phyloP scores from a whole-genome alignment of 2,329 filamentous ascomycete species.

The Microsporum canis region DNA sequence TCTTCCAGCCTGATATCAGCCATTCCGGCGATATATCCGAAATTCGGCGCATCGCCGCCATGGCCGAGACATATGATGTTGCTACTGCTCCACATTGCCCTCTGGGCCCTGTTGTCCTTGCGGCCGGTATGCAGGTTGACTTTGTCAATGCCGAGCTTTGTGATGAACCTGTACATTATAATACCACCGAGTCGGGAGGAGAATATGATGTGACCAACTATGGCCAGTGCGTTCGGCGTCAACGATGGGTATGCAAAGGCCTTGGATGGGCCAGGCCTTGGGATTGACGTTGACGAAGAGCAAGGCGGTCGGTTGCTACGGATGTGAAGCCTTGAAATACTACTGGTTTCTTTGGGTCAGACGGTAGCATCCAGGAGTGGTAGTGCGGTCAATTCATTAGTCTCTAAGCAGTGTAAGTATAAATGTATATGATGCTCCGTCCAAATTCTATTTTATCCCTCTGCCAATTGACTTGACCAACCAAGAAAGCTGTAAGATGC shows the following conservation, averaged over 20 bases:
- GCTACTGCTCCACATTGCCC: slow-evolving; percentile 64
- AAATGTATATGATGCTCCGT: neutral
- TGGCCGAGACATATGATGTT: slow-evolving; percentile 64
- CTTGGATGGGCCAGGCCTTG: slow-evolving; percentile 50
- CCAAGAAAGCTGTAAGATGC: neutral
- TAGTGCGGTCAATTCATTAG: slow-evolving; percentile 26
- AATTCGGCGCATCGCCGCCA: slow-evolving; percentile 54
- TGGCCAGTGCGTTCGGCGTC: slow-evolving; percentile 53
- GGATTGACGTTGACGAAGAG: slow-evolving; percentile 62
- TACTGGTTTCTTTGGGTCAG: slow-evolving; percentile 56
- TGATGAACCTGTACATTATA: slow-evolving; percentile 75
- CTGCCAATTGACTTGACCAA: neutral
- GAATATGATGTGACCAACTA: slow-evolving; percentile 57
- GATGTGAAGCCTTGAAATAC: slow-evolving; percentile 53
- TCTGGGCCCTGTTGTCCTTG: slow-evolving; percentile 59
- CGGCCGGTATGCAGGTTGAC: slow-evolving; percentile 58
- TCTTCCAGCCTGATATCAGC: slow-evolving; percentile 61
- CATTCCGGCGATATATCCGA: slow-evolving; percentile 66
- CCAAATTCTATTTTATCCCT: neutral
- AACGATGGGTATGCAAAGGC: slow-evolving; percentile 54
- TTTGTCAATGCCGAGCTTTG: slow-evolving; percentile 51
- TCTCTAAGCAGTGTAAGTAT: neutral
- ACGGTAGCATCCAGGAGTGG: slow-evolving; percentile 58
- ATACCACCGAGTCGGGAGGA: slow-evolving; percentile 35
- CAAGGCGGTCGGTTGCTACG: slow-evolving; percentile 45